These are phyloP conservation scores for Beauveria sp. DNA, from an alignment of 2,329 filamentous ascomycete species.

Conservation along the genomic window DNA sequence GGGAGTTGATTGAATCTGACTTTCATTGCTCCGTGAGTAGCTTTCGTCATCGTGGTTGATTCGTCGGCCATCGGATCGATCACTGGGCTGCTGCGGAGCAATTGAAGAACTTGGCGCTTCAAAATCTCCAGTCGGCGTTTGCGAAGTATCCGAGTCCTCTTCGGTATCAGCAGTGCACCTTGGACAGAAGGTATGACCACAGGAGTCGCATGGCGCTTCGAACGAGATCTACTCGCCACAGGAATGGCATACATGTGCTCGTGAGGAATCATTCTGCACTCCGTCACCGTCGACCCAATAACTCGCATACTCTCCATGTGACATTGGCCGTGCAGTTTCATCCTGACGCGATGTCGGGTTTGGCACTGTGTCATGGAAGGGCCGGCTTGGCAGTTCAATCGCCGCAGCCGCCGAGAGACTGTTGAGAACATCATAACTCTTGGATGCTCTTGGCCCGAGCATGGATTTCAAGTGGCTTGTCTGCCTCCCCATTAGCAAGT, in stretches of 20 bases:
- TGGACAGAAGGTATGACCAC: slow-evolving; percentile 43
- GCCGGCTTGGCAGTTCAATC: background rate
- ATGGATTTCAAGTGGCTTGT: background rate
- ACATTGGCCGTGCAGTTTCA: background rate
- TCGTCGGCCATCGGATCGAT: background rate
- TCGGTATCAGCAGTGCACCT: slow-evolving; percentile 33
- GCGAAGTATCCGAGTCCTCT: background rate
- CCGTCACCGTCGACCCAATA: slow-evolving; percentile 5
- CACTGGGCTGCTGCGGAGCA: background rate
- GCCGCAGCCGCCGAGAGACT: background rate
- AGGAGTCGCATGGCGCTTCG: slow-evolving; percentile 35
- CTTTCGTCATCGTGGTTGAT: background rate
- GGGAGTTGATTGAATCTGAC: background rate
- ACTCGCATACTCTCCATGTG: background rate
- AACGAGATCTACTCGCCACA: slow-evolving; percentile 36
- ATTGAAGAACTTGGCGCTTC: background rate
- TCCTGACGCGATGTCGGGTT: too few species aligned
- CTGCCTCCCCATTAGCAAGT: background rate
- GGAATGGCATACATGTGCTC: slow-evolving; percentile 39
- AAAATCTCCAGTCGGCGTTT: background rate
- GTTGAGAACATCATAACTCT: background rate
- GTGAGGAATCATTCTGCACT: background rate
- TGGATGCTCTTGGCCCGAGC: background rate
- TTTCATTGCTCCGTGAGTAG: background rate
- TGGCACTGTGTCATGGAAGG: background rate